phyloP scores from a whole-genome alignment of 2,329 filamentous ascomycete species.

The Hypoxylon sp. region DNA sequence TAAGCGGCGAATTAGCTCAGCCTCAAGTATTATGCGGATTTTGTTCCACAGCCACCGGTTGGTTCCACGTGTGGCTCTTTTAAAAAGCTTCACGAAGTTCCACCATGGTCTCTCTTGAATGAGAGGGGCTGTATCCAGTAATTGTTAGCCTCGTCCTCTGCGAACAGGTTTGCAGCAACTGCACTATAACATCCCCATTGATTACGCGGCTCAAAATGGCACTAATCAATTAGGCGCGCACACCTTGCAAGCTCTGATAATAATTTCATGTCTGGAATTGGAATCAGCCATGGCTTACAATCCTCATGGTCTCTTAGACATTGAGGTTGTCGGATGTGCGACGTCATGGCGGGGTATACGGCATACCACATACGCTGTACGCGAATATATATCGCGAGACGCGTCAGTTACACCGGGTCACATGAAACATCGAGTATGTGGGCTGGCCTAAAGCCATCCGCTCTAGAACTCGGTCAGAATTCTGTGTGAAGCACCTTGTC shows the following conservation, averaged over 20 bases:
- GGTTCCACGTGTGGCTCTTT: neutral
- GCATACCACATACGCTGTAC: neutral
- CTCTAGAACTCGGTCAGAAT: constrained; percentile 1
- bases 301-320: neutral
- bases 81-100: neutral
- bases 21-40: neutral
- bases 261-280: neutral
- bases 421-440: constrained; percentile 24
- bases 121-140: neutral
- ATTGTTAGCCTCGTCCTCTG: constrained; percentile 5
- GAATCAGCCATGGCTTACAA: neutral
- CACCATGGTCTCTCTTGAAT: neutral
- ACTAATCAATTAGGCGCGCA: neutral
- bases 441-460: constrained; percentile 17
- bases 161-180: neutral
- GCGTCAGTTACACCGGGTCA: constrained; percentile 21
- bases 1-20: neutral
- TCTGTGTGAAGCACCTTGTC: too few species aligned
- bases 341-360: neutral
- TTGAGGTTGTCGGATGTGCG: neutral
- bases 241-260: constrained; percentile 13
- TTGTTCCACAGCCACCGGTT: constrained; percentile 1
- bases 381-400: constrained; percentile 5
- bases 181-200: neutral
- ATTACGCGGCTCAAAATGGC: neutral